Evolutionary conservation across 805 yeast genomes (phyloP), one percentile per base, ranked within the genome.

Genomic region (Tetrapisispora pingtungensis): DNA sequence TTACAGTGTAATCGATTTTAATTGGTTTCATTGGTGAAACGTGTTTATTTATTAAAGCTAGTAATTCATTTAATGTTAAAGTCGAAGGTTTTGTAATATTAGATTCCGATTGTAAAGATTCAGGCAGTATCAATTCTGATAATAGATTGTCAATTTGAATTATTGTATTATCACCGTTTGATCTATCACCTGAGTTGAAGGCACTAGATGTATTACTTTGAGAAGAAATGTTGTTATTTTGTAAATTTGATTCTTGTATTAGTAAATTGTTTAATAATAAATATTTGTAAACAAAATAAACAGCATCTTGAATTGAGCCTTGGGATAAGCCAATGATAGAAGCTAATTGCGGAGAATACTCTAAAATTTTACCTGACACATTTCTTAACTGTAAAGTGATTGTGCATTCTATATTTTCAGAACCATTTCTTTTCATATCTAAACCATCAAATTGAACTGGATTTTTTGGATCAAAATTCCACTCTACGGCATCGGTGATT

Each of bases 271-370:
- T 83, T 61, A 75, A 75, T 52, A 83, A 75, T 17, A 78, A 73
- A 58, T 86, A 87, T 61, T 83, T 87, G 87, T 94, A 87, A 32
- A 86, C 62, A 10, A 79, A 73, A 53, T 77, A 88, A 37, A 84
- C 81, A 38, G 86, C 78, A 45, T 86, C 96, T 47, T 90, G 94
- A 59, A 88, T 88, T 5, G 94, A 81, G 28, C 84, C 81, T 59
- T 86, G 95, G 24, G 71, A 67, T 31, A 77, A 72, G 19, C 97
- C 97, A 28, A 87, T 68, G 38, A 93, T 70, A 42, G 75, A 73
- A 4, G 89, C 70, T 62, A 93, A 64, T 51, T 73, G 80, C 10
- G 80, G 77, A 17, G 84, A 74, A 36, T 87, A 72, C 55, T 59
- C 59, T 26, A 74, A 75, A 44, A 81, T 73, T 52, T 74, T 75